phyloP scores from a whole-genome alignment of 2,329 filamentous ascomycete species.

The Juglanconis oblonga region DNA sequence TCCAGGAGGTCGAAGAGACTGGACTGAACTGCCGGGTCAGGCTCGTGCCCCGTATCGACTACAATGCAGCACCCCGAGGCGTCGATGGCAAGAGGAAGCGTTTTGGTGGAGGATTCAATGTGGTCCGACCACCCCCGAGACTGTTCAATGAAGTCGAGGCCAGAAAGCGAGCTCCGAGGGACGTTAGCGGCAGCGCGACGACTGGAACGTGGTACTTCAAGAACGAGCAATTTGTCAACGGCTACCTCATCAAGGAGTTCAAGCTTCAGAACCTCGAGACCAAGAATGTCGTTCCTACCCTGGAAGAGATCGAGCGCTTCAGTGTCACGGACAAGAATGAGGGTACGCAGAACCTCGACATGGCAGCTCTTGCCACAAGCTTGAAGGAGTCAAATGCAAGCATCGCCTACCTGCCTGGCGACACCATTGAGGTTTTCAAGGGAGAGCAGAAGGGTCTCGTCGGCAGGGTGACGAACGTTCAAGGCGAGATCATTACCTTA shows the following conservation, averaged over 20 bases:
- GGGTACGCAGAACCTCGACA: slow-evolving; percentile 88
- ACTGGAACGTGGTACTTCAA: slow-evolving; percentile 82
- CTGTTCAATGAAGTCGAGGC: slow-evolving; percentile 93
- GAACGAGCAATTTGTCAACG: slow-evolving; percentile 85
- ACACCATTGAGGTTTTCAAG: slow-evolving; percentile 93
- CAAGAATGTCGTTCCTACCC: slow-evolving; percentile 85
- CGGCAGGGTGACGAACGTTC: slow-evolving; percentile 81
- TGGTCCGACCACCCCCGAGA: slow-evolving; percentile 75
- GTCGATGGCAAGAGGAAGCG: slow-evolving; percentile 79
- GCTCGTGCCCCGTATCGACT: slow-evolving; percentile 88
- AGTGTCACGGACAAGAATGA: slow-evolving; percentile 77
- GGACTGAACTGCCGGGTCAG: slow-evolving; percentile 84
- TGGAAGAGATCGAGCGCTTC: slow-evolving; percentile 96
- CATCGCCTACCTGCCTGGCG: slow-evolving; percentile 84
- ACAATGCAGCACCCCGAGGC: slow-evolving; percentile 44
- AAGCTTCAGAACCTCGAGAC: slow-evolving; percentile 83
- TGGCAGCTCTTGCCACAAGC: slow-evolving; percentile 85
- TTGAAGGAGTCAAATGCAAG: slow-evolving; percentile 80
- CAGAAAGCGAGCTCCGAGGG: slow-evolving; percentile 74
- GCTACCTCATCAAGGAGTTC: slow-evolving; percentile 90
- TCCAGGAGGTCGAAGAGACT: slow-evolving; percentile 89
- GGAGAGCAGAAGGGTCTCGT: slow-evolving; percentile 92
- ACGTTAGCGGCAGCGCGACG: slow-evolving; percentile 65
- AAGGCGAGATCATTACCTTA: slow-evolving; percentile 88
- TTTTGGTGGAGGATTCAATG: slow-evolving; percentile 35